Evolutionary conservation across 805 yeast species (phyloP), one percentile per base, ranked within the genome.

Genomic region (Kazachstania kunashirensis): DNA sequence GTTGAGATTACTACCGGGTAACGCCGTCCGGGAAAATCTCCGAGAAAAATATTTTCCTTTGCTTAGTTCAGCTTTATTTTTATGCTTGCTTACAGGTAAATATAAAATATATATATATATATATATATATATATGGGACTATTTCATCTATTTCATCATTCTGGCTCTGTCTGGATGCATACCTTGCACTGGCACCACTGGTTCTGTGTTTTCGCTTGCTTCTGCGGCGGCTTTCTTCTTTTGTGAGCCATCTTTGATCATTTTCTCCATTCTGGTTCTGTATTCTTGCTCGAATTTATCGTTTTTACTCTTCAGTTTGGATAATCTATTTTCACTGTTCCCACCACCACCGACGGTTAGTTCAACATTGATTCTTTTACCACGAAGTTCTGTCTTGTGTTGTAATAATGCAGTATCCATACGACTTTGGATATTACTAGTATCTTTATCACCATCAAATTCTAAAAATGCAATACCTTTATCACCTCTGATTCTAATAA

Each of bases 321-420:
- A 70, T 32, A 74, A 49, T 52, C 94, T 65, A 29, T 65, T 68
- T 40, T 70, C 64, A 8, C 94, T 77, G 57, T 89, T 89, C 39
- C 96, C 96, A 33, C 98, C 98, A 29, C 98, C 98, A 39, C 98
- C 98, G 34, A 85, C 98, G 2, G 97, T 92, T 49, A 92, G 69
- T 58, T 92, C 98, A 24, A 92, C 96, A 53, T 92, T 92, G 52
- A 92, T 88, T 57, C 79, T 84, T 47, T 96, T 70, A 30, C 40
- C 44, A 39, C 74, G 70, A 45, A 89, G 55, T 8, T 65, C 50
- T 3, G 89, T 69, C 59, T 84, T 95, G 59, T 92, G 96, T 67
- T 83, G 72, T 44, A 80, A 67, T 48, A 92, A 67, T 0, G 96
- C 96, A 31, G 74, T 68, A 50, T 85, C 95, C 78, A 92, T 79